phyloP scores from a whole-genome alignment of 2,329 filamentous ascomycete species.

The Monosporascus sp. region DNA sequence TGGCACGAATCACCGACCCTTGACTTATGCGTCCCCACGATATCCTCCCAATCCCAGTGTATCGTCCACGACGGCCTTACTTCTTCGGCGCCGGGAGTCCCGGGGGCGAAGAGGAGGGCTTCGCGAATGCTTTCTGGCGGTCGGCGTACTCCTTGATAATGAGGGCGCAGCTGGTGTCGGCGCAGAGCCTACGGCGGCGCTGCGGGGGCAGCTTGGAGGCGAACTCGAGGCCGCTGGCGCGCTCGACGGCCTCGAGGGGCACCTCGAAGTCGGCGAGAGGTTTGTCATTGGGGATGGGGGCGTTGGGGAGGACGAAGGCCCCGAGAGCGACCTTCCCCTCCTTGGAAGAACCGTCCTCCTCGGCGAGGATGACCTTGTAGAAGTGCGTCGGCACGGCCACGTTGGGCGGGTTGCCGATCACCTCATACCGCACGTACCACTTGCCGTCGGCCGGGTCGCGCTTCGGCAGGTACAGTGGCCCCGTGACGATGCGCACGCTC shows the following conservation, averaged over 20 bases:
- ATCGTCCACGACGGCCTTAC: background rate
- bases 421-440: conserved; percentile 93
- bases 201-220: conserved; percentile 69
- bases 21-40: background rate
- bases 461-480: conserved; percentile 86
- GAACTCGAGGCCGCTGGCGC: conserved; percentile 89
- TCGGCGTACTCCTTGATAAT: conserved; percentile 74
- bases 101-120: conserved; percentile 19
- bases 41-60: background rate
- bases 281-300: conserved; percentile 79
- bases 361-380: conserved; percentile 97
- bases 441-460: conserved; percentile 79
- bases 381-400: conserved; percentile 97
- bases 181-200: conserved; percentile 74
- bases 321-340: conserved; percentile 73
- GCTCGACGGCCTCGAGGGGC: conserved; percentile 85
- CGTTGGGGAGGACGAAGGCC: conserved; percentile 94
- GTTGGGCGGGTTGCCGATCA: conserved; percentile 88
- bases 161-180: conserved; percentile 79
- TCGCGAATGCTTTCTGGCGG: conserved; percentile 53
- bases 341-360: conserved; percentile 57
- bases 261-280: conserved; percentile 91
- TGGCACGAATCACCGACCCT: background rate
- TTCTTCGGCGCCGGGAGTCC: conserved; percentile 8
- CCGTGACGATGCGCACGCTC: conserved; percentile 85